Evolutionary conservation across 2,329 filamentous ascomycete species (phyloP).

Genomic region (Paraconiothyrium brasiliense): DNA sequence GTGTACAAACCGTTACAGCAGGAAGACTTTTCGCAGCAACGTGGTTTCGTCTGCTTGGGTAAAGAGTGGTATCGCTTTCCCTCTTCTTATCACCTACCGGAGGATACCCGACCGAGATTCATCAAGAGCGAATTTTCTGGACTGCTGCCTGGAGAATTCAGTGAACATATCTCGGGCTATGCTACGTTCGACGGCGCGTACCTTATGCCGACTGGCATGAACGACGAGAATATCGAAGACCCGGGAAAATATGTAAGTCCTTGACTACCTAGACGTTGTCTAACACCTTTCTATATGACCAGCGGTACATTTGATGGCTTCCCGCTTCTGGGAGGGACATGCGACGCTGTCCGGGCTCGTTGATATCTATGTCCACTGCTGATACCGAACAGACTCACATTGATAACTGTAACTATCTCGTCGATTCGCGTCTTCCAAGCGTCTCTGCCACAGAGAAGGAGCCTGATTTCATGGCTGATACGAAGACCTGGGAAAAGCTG

Average conservation of each 20-base stretch:
- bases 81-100: constrained; percentile 87
- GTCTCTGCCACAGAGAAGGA: constrained; percentile 71
- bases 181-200: constrained; percentile 86
- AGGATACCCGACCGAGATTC: constrained; percentile 86
- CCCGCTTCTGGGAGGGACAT: not conserved
- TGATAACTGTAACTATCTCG: constrained; percentile 79
- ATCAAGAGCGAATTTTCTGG: constrained; percentile 90
- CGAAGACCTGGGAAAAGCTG: constrained; percentile 78
- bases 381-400: constrained; percentile 67
- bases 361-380: not conserved
- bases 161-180: constrained; percentile 73
- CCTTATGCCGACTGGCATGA: constrained; percentile 84
- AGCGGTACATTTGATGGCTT: not conserved
- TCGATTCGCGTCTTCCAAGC: constrained; percentile 83
- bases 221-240: constrained; percentile 90
- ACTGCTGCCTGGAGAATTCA: constrained; percentile 89
- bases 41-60: constrained; percentile 83
- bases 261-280: not conserved
- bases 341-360: not conserved
- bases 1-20: constrained; percentile 74
- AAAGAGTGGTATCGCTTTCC: constrained; percentile 99
- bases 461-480: constrained; percentile 80
- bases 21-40: constrained; percentile 63
- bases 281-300: not conserved
- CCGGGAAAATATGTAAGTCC: constrained; percentile 78